These are phyloP conservation scores for Paramecium caudatum DNA, from an alignment of 73 alveolate species.

Conservation along the genomic window DNA sequence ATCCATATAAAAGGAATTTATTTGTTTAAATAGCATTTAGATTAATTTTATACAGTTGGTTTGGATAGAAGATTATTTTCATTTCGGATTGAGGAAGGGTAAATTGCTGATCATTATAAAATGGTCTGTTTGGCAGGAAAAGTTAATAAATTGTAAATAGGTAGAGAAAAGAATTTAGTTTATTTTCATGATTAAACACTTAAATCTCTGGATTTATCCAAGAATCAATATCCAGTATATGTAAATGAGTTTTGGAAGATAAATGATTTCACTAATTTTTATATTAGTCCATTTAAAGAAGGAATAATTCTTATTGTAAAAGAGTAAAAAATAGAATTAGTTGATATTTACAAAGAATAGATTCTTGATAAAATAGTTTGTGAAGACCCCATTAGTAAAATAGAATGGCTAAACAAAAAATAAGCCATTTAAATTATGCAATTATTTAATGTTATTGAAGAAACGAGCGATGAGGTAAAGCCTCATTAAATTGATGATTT, in stretches of 20 bases:
- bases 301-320: neutral
- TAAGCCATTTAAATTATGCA: neutral
- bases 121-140: neutral
- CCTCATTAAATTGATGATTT: neutral
- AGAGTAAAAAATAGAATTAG: constrained; percentile 27
- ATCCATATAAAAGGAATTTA: constrained; percentile 36
- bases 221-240: neutral
- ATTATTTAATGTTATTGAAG: neutral
- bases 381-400: constrained; percentile 16
- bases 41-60: constrained; percentile 41
- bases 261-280: neutral
- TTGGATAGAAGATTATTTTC: constrained; percentile 59
- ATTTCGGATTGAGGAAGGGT: constrained; percentile 45
- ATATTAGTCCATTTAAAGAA: constrained; percentile 21
- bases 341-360: constrained; percentile 6
- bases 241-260: constrained; percentile 63
- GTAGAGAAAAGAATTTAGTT: constrained; percentile 1
- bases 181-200: constrained; percentile 16
- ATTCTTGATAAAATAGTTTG: neutral
- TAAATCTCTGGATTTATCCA: constrained; percentile 21
- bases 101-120: constrained; percentile 11
- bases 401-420: constrained; percentile 14
- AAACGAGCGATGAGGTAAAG: neutral
- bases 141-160: neutral
- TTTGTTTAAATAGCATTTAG: neutral